Percentiles rank a stretch among this genome's conserved stretches.
phyloP scores from a whole-genome alignment of 2,329 filamentous ascomycete species.

The Pestalotiopsis sp. region DNA sequence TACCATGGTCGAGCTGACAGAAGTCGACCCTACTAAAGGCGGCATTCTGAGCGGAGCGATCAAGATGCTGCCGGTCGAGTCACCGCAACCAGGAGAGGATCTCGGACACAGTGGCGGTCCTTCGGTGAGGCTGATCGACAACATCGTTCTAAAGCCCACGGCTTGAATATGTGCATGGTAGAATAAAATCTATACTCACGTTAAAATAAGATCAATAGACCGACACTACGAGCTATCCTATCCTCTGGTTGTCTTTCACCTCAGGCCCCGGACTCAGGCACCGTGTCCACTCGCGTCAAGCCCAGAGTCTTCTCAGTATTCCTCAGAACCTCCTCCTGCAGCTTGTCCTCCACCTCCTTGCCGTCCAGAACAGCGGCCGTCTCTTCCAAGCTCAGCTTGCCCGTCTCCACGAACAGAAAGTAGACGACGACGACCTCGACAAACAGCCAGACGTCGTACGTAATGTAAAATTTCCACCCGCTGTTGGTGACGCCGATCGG shows the following conservation, averaged over 20 bases:
- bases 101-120: conserved; percentile 74
- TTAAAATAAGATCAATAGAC: not conserved
- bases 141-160: conserved; percentile 70
- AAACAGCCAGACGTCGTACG: conserved; percentile 24
- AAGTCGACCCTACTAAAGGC: conserved; percentile 70
- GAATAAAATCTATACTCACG: conserved; percentile 16
- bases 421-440: conserved; percentile 22
- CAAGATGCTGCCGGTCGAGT: conserved; percentile 83
- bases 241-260: not conserved
- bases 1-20: conserved; percentile 76
- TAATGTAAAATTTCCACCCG: conserved; percentile 26
- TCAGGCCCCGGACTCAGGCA: not conserved
- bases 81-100: conserved; percentile 70
- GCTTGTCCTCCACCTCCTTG: conserved; percentile 30
- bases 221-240: not conserved
- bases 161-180: conserved; percentile 12
- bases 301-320: conserved; percentile 18
- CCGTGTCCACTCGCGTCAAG: conserved; percentile 6
- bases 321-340: conserved; percentile 16
- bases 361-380: conserved; percentile 18
- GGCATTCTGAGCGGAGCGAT: conserved; percentile 89
- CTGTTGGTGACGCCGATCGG: conserved; percentile 24
- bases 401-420: conserved; percentile 44
- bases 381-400: conserved; percentile 43
- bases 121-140: conserved; percentile 88